Percentiles rank a stretch among this genome's conserved stretches.
Evolutionary conservation across 805 yeast genomes (phyloP).

Genomic region (Suhomyces pyralidae): DNA sequence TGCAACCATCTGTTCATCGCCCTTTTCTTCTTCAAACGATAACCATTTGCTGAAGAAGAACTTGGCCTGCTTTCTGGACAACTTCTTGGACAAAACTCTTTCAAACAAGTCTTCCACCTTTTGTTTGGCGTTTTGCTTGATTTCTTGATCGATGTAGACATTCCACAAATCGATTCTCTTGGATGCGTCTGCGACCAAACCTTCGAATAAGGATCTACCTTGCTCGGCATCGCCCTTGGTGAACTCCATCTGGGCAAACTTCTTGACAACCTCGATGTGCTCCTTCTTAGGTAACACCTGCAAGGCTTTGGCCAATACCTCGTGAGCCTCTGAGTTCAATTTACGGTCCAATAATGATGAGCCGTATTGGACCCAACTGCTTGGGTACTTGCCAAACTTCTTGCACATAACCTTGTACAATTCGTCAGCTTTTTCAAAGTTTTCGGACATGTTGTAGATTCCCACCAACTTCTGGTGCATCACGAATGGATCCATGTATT

Average conservation of each 20-base stretch:
- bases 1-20: conserved; percentile 68
- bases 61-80: conserved; percentile 86
- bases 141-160: conserved; percentile 91
- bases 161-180: conserved; percentile 94
- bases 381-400: conserved; percentile 66
- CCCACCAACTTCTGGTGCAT: conserved; percentile 79
- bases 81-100: conserved; percentile 64
- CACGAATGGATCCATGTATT: conserved; percentile 82
- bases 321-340: conserved; percentile 60
- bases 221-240: conserved; percentile 87
- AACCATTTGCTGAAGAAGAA: conserved; percentile 94
- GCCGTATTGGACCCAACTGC: conserved; percentile 83
- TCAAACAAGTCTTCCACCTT: conserved; percentile 80
- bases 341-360: conserved; percentile 65
- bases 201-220: conserved; percentile 93
- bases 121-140: conserved; percentile 62
- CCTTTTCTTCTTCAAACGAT: conserved; percentile 64
- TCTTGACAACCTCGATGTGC: conserved; percentile 77
- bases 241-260: conserved; percentile 87
- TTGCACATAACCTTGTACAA: conserved; percentile 67
- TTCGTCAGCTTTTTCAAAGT: conserved; percentile 64
- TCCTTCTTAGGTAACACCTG: conserved; percentile 66
- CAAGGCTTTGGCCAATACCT: conserved; percentile 70
- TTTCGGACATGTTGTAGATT: conserved; percentile 73
- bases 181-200: conserved; percentile 83